A percentile compares a stretch with the other conserved stretches of the same genome.
Evolutionary conservation across 2,329 filamentous ascomycete species (phyloP).

Genomic region (Cladosporium cucumerinum): DNA sequence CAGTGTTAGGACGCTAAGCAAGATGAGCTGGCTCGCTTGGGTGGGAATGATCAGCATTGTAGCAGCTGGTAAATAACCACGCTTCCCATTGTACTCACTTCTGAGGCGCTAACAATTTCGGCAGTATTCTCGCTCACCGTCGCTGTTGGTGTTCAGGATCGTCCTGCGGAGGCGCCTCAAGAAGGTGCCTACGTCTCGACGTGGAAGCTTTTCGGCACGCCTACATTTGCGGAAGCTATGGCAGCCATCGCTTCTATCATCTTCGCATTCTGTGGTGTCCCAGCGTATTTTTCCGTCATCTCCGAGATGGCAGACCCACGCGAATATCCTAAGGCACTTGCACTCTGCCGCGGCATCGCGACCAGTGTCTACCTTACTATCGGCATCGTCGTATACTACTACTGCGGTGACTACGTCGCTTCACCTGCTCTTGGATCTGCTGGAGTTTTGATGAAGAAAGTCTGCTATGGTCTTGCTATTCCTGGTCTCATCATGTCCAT

Average conservation of each 20-base stretch:
- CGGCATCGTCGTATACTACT: conserved; percentile 46
- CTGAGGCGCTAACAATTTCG: background rate
- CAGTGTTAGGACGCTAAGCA: conserved; percentile 37
- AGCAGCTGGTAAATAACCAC: conserved; percentile 16
- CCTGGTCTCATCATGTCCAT: conserved; percentile 27
- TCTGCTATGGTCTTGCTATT: conserved; percentile 41
- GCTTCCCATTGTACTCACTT: no score
- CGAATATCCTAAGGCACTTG: conserved; percentile 34
- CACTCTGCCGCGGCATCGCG: conserved; percentile 27
- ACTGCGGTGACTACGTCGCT: conserved; percentile 46
- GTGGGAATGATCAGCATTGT: conserved; percentile 30
- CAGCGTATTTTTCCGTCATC: conserved; percentile 39
- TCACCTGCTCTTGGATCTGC: conserved; percentile 49
- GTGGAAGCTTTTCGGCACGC: conserved; percentile 26
- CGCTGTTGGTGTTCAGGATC: conserved; percentile 35
- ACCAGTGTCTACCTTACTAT: conserved; percentile 37
- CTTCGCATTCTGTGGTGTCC: conserved; percentile 40
- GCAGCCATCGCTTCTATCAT: conserved; percentile 29
- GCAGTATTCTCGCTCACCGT: conserved; percentile 33
- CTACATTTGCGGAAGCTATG: conserved; percentile 18
- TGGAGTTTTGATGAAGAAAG: conserved; percentile 43
- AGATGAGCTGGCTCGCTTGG: conserved; percentile 37
- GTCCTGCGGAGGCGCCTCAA: conserved; percentile 35
- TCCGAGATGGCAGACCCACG: conserved; percentile 40
- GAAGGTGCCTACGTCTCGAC: conserved; percentile 30